A percentile compares a stretch with the other conserved stretches of the same genome.
Conservation (phyloP, 208 protist genomes). For the Lotmaria passim region DNA sequence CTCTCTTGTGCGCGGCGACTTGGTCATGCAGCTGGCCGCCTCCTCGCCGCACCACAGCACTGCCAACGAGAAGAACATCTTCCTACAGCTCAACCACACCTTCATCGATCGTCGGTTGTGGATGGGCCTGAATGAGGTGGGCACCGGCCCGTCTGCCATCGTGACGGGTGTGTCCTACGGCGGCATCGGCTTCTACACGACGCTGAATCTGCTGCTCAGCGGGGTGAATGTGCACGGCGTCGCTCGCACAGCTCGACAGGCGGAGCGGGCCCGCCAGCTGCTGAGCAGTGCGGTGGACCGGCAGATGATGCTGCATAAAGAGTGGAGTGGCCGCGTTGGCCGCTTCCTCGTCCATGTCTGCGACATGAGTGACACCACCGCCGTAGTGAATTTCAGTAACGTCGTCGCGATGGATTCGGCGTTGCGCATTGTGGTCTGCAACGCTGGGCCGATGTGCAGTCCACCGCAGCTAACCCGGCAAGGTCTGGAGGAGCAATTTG, state of each 20-base stretch:
- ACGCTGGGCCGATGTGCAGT: slow-evolving; percentile 46
- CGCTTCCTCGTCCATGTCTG: slow-evolving; percentile 56
- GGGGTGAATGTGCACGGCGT: slow-evolving; percentile 80
- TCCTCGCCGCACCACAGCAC: slow-evolving; percentile 54
- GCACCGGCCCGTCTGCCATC: slow-evolving; percentile 54
- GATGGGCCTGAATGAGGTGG: slow-evolving; percentile 42
- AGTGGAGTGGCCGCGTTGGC: slow-evolving; percentile 48
- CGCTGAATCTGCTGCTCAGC: slow-evolving; percentile 65
- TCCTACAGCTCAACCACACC: slow-evolving; percentile 56
- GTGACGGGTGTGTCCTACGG: slow-evolving; percentile 70
- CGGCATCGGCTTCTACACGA: slow-evolving; percentile 76
- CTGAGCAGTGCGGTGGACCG: slow-evolving; percentile 54
- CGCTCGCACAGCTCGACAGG: slow-evolving; percentile 33
- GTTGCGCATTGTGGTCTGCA: slow-evolving; percentile 66
- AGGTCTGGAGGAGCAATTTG: slow-evolving; percentile 63
- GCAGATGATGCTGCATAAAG: slow-evolving; percentile 67
- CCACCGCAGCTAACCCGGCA: slow-evolving; percentile 46
- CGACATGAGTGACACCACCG: slow-evolving; percentile 64
- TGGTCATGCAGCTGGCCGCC: slow-evolving; percentile 70
- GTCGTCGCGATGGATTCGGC: slow-evolving; percentile 45
- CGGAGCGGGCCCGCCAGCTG: slow-evolving; percentile 39
- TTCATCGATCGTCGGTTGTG: slow-evolving; percentile 70
- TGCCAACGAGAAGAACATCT: slow-evolving; percentile 39
- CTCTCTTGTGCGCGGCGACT: slow-evolving; percentile 54
- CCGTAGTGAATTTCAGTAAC: slow-evolving; percentile 49